phyloP scores from a whole-genome alignment of 257 asterid genomes.

The Capsicum baccatum region DNA sequence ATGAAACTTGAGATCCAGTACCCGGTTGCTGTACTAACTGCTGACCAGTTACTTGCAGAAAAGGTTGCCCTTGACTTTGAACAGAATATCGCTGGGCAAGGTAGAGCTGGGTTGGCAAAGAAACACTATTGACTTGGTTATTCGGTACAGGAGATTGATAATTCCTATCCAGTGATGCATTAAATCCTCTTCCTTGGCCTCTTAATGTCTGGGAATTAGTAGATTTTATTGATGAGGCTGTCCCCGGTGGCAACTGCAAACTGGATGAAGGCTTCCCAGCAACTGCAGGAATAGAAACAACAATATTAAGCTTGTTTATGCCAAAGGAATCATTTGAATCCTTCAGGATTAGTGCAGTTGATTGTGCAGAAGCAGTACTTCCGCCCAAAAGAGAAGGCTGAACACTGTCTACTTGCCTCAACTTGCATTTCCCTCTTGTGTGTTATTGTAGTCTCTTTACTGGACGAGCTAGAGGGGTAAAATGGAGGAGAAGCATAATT shows the following conservation, averaged over 20 bases:
- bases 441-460: slow-evolving; percentile 56
- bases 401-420: slow-evolving; percentile 49
- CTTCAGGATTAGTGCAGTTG: slow-evolving; percentile 53
- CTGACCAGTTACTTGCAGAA: slow-evolving; percentile 57
- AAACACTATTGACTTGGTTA: slow-evolving; percentile 59
- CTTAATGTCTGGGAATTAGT: slow-evolving; percentile 53
- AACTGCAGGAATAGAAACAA: slow-evolving; percentile 57
- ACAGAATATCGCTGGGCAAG: slow-evolving; percentile 56
- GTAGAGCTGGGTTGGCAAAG: slow-evolving; percentile 55
- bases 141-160: slow-evolving; percentile 62
- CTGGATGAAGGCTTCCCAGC: slow-evolving; percentile 62
- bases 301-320: slow-evolving; percentile 58
- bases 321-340: slow-evolving; percentile 60
- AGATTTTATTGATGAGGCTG: slow-evolving; percentile 42
- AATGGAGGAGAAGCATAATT: slow-evolving; percentile 96
- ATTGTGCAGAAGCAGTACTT: slow-evolving; percentile 47
- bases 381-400: slow-evolving; percentile 53
- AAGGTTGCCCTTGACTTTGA: slow-evolving; percentile 58
- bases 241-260: slow-evolving; percentile 50
- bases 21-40: slow-evolving; percentile 54
- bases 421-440: slow-evolving; percentile 60
- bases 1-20: slow-evolving; percentile 61
- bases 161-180: slow-evolving; percentile 55
- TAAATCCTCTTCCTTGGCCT: slow-evolving; percentile 79
- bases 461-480: slow-evolving; percentile 87